Conservation (phyloP, 2,329 filamentous ascomycete genomes). For the Diaporthe ilicicola region DNA sequence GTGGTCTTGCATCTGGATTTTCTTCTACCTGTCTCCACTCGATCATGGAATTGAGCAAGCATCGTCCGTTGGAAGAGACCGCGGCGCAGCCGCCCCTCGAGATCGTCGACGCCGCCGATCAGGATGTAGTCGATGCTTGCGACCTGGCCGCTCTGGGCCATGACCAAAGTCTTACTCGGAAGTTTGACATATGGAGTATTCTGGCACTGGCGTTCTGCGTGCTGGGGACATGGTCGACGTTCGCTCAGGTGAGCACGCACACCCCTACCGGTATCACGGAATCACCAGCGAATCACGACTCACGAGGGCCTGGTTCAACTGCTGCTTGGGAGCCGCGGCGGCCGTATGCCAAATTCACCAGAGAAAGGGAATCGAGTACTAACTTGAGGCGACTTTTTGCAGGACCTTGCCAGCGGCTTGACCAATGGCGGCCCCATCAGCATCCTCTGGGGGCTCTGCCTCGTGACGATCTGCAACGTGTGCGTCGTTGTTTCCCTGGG, state of each 20-base stretch:
- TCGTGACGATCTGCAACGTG: conserved; percentile 61
- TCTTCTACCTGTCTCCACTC: no score
- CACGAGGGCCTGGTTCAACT: no score
- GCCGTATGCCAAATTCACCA: no score
- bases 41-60: neutral
- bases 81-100: neutral
- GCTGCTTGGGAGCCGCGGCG: no score
- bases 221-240: conserved; percentile 65
- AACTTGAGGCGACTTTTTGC: neutral
- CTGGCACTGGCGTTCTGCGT: conserved; percentile 65
- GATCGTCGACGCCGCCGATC: conserved; percentile 6
- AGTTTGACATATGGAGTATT: conserved; percentile 66
- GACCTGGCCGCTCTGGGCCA: conserved; percentile 53
- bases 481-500: conserved; percentile 63
- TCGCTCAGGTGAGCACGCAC: conserved; percentile 51
- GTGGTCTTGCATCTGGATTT: neutral
- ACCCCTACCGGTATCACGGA: neutral
- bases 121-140: conserved; percentile 42
- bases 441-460: conserved; percentile 63
- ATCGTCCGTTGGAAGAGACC: neutral
- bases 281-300: no score
- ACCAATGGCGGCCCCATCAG: conserved; percentile 62
- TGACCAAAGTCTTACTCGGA: conserved; percentile 48
- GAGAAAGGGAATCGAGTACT: neutral
- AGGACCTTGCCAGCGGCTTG: conserved; percentile 56